A percentile compares a stretch with the other conserved stretches of the same genome.
phyloP scores from a whole-genome alignment of 768 basidiomycete species.

The Russula vinacea region DNA sequence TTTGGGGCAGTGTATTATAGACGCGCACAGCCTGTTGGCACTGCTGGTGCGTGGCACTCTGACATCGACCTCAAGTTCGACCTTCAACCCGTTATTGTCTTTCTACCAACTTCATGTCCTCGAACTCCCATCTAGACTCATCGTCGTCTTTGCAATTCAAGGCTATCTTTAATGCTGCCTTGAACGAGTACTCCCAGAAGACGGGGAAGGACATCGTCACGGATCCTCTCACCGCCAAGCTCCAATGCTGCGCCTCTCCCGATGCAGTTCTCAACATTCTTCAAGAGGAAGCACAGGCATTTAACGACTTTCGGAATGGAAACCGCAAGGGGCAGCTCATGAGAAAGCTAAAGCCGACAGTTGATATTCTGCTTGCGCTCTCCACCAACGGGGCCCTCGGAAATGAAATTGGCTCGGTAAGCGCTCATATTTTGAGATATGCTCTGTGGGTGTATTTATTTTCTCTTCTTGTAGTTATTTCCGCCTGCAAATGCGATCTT shows the following conservation, averaged over 20 bases:
- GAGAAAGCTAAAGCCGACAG: background rate
- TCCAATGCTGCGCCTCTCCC: background rate
- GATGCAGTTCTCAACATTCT: background rate
- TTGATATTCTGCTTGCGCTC: background rate
- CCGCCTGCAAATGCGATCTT: constrained; percentile 7
- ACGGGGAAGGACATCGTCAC: background rate
- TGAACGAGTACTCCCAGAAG: background rate
- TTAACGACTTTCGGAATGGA: constrained; percentile 10
- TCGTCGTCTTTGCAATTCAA: constrained; percentile 4
- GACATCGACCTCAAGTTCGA: background rate
- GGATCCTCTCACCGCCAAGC: constrained; percentile 1
- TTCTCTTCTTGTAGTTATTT: background rate
- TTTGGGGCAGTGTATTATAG: too few relatives aligned
- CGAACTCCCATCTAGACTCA: background rate
- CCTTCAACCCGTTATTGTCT: background rate
- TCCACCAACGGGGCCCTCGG: background rate
- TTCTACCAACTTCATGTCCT: background rate
- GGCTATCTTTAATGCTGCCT: constrained; percentile 1
- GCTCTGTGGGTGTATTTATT: background rate
- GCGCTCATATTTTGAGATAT: background rate
- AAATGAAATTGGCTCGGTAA: background rate
- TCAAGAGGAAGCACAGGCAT: background rate
- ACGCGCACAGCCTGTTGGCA: too few relatives aligned
- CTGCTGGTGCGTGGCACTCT: background rate
- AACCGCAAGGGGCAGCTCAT: background rate